phyloP scores from a whole-genome alignment of 129 eudicot species.

The Centaurea solstitialis region DNA sequence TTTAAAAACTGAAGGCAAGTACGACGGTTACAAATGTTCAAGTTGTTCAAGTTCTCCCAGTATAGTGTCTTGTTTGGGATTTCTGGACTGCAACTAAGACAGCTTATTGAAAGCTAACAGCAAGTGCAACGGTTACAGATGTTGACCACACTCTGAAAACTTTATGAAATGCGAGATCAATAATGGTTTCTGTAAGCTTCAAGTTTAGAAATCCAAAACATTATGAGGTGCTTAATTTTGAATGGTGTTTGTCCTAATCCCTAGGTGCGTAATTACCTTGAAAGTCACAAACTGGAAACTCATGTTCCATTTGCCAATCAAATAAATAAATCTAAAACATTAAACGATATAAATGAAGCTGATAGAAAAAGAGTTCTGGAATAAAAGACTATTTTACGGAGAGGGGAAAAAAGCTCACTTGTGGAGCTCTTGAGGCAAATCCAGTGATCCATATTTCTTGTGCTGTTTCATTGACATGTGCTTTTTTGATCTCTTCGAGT shows the following conservation, averaged over 20 bases:
- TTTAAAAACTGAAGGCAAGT: neutral
- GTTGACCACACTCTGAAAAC: neutral
- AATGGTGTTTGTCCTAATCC: neutral
- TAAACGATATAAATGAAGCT: neutral
- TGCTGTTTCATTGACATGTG: slow-evolving; percentile 83
- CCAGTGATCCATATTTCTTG: slow-evolving; percentile 58
- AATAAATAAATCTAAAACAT: no score
- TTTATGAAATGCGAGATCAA: neutral
- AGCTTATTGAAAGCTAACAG: neutral
- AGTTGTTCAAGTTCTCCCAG: neutral
- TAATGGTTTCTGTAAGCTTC: neutral
- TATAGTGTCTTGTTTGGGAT: neutral
- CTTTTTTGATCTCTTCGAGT: slow-evolving; percentile 78
- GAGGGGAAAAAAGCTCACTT: slow-evolving; percentile 48
- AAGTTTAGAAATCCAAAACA: neutral
- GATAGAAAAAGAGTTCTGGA: neutral
- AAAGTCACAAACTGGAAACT: neutral
- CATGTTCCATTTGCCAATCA: neutral
- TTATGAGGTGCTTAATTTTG: neutral
- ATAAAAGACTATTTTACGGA: neutral
- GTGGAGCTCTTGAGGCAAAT: slow-evolving; percentile 58
- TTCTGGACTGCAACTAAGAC: neutral
- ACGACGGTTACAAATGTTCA: neutral
- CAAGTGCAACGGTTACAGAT: neutral
- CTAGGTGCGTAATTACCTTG: neutral